Base-by-base conservation (phyloP, 495 filamentous ascomycete species). In the Penicillium daleae region DNA sequence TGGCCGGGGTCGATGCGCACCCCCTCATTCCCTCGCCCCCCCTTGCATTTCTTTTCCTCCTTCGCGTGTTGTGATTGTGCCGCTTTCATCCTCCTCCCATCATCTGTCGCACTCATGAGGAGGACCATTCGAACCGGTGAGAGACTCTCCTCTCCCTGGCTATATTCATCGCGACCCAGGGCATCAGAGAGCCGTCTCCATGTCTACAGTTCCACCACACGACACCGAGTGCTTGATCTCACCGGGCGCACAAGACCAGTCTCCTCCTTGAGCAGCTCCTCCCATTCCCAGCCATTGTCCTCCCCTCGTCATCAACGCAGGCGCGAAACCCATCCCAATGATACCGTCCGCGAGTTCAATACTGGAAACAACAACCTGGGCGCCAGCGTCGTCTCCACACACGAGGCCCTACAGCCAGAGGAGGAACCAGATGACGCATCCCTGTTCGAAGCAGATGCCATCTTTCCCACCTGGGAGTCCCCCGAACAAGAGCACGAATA, bases 91-190 rank as follows among this genome's bases (percentile, higher is more conserved):
- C 35, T 44, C 33, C 9, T 42, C 31, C 31, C 29, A 33, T 48
- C 56, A 17, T 61, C 7, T 48, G 7, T 24, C 24, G 17, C 27
- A n/a, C 31, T 48, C 13, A 78, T 77, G 72, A 66, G 65, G 58
- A 61, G 64, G 48, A 42, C 68, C 48, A 44, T 63, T 26, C 44
- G 60, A 24, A 56, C 57, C 15, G 42, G 71, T 17, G 71, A 72
- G 70, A 66, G 65, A 33, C 46, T 73, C 27, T 55, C 61, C 67
- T 72, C 75, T 67, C 65, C 40, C 42, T 61, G 67, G 65, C 42
- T 56, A 17, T 24, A 40, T 48, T 57, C 50, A 32, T 63, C 70
- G 31, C 64, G 59, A 56, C 42, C 65, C 39, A 57, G 60, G 15
- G 26, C 62, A 55, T 50, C 51, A 60, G 60, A 60, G 12, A 9